phyloP scores from a whole-genome alignment of 805 yeast species.

The Priceomyces carsonii region DNA sequence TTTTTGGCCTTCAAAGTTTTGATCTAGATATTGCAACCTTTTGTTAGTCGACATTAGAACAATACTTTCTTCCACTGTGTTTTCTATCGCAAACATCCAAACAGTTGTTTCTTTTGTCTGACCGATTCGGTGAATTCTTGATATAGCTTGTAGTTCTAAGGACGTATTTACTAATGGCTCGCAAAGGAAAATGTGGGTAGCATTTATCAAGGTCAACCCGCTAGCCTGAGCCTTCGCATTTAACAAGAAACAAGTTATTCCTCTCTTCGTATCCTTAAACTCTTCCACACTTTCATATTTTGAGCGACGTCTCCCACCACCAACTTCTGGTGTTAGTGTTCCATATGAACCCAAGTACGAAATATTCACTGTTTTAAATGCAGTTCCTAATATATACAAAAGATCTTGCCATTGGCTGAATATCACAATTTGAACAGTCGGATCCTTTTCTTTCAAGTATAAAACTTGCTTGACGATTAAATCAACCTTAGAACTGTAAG shows the following conservation, averaged over 20 bases:
- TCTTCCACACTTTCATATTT: conserved; percentile 47
- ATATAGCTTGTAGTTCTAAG: conserved; percentile 86
- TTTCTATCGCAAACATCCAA: conserved; percentile 86
- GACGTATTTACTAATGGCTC: conserved; percentile 91
- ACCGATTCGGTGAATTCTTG: conserved; percentile 91
- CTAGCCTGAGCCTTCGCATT: conserved; percentile 88
- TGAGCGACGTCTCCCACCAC: conserved; percentile 26
- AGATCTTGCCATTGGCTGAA: conserved; percentile 90
- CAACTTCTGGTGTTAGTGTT: conserved; percentile 30
- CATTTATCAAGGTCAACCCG: conserved; percentile 88
- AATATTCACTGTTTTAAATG: conserved; percentile 61
- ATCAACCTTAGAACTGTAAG: conserved; percentile 87
- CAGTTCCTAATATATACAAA: conserved; percentile 62
- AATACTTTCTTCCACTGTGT: conserved; percentile 88
- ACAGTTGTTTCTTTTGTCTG: conserved; percentile 80
- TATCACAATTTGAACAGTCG: conserved; percentile 73
- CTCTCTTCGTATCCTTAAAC: conserved; percentile 57
- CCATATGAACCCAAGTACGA: conserved; percentile 56
- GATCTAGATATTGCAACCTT: conserved; percentile 45
- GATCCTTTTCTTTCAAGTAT: conserved; percentile 59
- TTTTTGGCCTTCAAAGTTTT: conserved; percentile 10
- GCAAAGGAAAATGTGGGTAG: conserved; percentile 87
- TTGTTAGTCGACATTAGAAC: conserved; percentile 65
- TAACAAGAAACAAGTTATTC: conserved; percentile 79
- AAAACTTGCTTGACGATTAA: conserved; percentile 71